Conservation (phyloP, 495 filamentous ascomycete genomes). For the Cercophora scortea region DNA sequence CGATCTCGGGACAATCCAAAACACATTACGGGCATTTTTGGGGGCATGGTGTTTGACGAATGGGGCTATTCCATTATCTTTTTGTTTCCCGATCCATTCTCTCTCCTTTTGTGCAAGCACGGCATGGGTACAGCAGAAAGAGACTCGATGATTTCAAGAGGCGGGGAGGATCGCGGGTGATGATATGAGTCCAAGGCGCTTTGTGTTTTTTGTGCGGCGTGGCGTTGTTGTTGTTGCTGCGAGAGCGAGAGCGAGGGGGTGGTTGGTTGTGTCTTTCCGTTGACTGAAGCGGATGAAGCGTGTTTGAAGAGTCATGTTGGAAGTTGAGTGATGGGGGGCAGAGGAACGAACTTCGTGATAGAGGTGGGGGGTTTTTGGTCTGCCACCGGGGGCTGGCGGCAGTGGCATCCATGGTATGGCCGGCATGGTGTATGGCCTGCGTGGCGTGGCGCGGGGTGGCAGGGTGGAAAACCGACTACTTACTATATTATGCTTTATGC, state of each 20-base stretch:
- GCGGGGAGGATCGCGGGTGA: not conserved
- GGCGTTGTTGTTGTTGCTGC: not conserved
- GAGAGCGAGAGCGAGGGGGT: not conserved
- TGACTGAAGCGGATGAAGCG: not conserved
- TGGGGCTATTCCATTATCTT: constrained; percentile 2
- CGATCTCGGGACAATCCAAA: constrained; percentile 5
- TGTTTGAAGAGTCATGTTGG: not conserved
- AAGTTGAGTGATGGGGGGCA: not conserved
- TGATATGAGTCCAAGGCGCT: not conserved
- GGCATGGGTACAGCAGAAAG: not conserved
- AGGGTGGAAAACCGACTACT: not conserved
- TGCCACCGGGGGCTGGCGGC: no score
- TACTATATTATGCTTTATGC: constrained; percentile 20
- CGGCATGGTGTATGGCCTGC: not conserved
- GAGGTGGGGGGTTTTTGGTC: not conserved
- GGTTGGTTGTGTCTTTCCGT: not conserved
- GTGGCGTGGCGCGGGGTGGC: not conserved
- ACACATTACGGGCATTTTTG: constrained; percentile 2
- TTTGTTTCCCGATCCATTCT: not conserved
- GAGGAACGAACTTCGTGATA: not conserved
- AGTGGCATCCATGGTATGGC: not conserved
- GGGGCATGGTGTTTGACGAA: constrained; percentile 2
- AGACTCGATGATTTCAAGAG: not conserved
- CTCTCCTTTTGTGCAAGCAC: not conserved
- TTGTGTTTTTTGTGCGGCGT: not conserved